A percentile compares a stretch with the other conserved stretches of the same genome.
These are phyloP conservation scores for Boletus barrowsii DNA, from an alignment of 768 basidiomycete genomes.

Conservation along the genomic window DNA sequence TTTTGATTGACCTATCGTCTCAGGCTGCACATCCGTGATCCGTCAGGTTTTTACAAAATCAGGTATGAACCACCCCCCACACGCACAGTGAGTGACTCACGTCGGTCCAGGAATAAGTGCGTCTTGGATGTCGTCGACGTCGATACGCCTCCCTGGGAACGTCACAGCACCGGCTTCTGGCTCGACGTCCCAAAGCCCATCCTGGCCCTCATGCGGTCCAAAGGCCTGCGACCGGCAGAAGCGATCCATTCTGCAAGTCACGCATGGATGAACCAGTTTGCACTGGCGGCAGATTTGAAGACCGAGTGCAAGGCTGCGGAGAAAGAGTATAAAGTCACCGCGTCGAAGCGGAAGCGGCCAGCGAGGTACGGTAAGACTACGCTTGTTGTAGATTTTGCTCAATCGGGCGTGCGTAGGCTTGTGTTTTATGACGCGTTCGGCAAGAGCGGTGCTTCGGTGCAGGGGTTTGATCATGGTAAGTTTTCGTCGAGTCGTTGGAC, in stretches of 20 bases:
- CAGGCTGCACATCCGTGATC: neutral
- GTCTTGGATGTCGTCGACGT: slow-evolving; percentile 79
- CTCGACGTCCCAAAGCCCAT: slow-evolving; percentile 62
- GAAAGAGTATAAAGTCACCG: slow-evolving; percentile 60
- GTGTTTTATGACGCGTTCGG: slow-evolving; percentile 78
- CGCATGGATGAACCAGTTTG: slow-evolving; percentile 75
- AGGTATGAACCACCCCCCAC: slow-evolving; percentile 38
- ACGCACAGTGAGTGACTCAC: neutral
- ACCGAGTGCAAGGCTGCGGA: slow-evolving; percentile 83
- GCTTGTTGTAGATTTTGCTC: neutral
- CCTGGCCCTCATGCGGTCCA: slow-evolving; percentile 49
- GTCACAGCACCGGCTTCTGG: slow-evolving; percentile 75
- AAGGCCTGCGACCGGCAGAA: slow-evolving; percentile 65
- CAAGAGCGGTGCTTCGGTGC: slow-evolving; percentile 68
- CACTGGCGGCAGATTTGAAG: slow-evolving; percentile 61
- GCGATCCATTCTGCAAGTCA: slow-evolving; percentile 86
- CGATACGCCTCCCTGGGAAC: slow-evolving; percentile 74
- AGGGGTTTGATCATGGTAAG: slow-evolving; percentile 79
- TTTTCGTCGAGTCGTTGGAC: neutral
- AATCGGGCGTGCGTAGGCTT: slow-evolving; percentile 41
- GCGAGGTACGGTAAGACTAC: slow-evolving; percentile 32
- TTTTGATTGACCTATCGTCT: neutral
- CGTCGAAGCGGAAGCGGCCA: slow-evolving; percentile 61
- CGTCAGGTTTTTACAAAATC: slow-evolving; percentile 75
- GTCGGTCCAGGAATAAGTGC: slow-evolving; percentile 43